These are phyloP conservation scores for Pleurotus salmoneostramineus DNA, from an alignment of 768 basidiomycete genomes.

Conservation along the genomic window DNA sequence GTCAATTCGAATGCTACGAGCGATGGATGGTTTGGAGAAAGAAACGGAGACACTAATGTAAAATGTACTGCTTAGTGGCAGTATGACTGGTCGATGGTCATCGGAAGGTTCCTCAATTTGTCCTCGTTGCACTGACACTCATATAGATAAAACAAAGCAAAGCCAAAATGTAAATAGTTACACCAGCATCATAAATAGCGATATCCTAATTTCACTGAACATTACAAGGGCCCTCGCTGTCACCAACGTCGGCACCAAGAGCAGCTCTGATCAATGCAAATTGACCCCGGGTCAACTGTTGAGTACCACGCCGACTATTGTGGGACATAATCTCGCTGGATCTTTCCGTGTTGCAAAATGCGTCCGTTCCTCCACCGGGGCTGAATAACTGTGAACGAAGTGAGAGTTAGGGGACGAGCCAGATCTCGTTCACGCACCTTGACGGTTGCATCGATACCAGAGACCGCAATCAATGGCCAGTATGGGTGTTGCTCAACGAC, in stretches of 20 bases:
- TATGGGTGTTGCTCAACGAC: conserved; percentile 82
- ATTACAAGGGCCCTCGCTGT: background rate
- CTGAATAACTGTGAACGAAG: conserved; percentile 54
- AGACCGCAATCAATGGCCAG: conserved; percentile 78
- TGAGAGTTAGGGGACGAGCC: background rate
- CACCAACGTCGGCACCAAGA: background rate
- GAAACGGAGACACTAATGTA: too few relatives aligned
- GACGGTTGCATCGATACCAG: conserved; percentile 82
- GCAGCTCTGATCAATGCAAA: conserved; percentile 5
- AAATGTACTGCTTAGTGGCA: background rate
- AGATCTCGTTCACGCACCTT: conserved; percentile 46
- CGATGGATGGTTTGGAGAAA: too few relatives aligned
- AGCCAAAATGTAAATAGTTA: background rate
- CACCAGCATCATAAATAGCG: background rate
- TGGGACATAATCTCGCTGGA: conserved; percentile 50
- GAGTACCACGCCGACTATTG: conserved; percentile 30
- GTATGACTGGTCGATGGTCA: background rate
- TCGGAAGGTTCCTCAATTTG: conserved; percentile 7
- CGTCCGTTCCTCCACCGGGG: conserved; percentile 41
- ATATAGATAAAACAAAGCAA: background rate
- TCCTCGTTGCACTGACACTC: conserved; percentile 4
- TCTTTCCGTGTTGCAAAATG: conserved; percentile 51
- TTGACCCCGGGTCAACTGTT: background rate
- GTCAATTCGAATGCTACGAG: background rate
- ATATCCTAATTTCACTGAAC: background rate